phyloP scores from a whole-genome alignment of 1,139 yeast genomes.

The Diutina sp. region DNA sequence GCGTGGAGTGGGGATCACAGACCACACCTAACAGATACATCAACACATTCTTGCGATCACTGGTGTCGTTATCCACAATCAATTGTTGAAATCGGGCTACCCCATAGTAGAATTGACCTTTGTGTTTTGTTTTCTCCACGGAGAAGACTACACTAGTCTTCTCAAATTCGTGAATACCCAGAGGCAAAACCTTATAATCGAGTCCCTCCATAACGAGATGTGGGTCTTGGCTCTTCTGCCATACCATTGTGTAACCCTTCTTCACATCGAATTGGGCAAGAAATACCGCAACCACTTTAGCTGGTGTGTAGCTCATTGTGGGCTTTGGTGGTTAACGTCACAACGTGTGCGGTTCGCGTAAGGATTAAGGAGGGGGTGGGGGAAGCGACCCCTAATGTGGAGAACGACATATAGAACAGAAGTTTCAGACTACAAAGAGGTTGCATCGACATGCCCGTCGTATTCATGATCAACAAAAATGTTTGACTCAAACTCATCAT shows the following conservation, averaged over 20 bases:
- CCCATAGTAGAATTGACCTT: slow-evolving; percentile 23
- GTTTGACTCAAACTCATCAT: no score
- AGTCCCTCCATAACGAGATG: slow-evolving; percentile 22
- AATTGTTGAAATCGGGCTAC: slow-evolving; percentile 20
- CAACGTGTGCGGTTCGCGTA: background rate
- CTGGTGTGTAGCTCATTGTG: background rate
- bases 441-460: no score
- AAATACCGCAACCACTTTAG: slow-evolving; percentile 18
- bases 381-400: background rate
- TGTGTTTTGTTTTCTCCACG: slow-evolving; percentile 11
- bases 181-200: slow-evolving; percentile 69
- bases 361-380: background rate
- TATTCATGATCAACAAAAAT: no score
- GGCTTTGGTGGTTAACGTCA: background rate
- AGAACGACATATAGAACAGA: no score
- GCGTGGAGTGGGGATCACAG: slow-evolving; percentile 25
- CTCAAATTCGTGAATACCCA: slow-evolving; percentile 62
- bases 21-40: slow-evolving; percentile 57
- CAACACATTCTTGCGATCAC: slow-evolving; percentile 38
- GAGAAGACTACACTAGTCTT: slow-evolving; percentile 32
- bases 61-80: slow-evolving; percentile 4
- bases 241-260: slow-evolving; percentile 47
- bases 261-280: slow-evolving; percentile 52
- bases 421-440: no score
- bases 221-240: slow-evolving; percentile 26